Percentiles rank a stretch among this genome's conserved stretches.
These are phyloP conservation scores for Pyrenula aspistea DNA, from an alignment of 495 filamentous ascomycete genomes.

Conservation along the genomic window DNA sequence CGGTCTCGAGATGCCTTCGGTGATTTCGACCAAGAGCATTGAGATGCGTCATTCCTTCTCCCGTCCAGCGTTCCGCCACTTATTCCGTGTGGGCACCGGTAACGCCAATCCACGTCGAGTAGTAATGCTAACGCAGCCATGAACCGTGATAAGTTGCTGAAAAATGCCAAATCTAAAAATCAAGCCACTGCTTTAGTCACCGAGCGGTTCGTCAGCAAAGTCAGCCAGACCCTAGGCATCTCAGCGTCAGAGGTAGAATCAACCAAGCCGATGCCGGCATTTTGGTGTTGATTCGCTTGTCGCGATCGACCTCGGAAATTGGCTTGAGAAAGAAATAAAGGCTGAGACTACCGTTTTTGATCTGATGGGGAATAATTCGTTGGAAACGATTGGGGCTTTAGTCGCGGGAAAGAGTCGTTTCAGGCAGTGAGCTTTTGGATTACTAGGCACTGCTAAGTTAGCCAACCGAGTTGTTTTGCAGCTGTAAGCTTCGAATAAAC, in stretches of 20 bases:
- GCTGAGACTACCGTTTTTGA: constrained; percentile 26
- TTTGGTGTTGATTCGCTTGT: constrained; percentile 23
- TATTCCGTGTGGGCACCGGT: not conserved
- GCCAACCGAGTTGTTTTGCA: no score
- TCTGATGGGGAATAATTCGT: constrained; percentile 18
- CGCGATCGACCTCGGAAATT: constrained; percentile 19
- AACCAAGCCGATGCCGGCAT: constrained; percentile 3
- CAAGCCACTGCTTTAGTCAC: no score
- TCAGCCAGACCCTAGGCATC: not conserved
- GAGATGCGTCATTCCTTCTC: not conserved
- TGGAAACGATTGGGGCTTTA: not conserved
- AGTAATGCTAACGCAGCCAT: no score
- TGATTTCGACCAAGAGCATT: not conserved
- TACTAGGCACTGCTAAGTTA: no score
- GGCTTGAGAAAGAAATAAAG: constrained; percentile 17
- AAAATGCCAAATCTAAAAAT: no score
- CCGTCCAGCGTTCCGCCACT: not conserved
- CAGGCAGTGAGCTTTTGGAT: no score
- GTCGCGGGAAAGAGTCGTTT: not conserved
- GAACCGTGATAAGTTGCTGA: no score
- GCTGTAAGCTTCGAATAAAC: no score
- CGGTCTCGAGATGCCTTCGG: constrained; percentile 2
- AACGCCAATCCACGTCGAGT: no score
- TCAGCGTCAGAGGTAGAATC: not conserved
- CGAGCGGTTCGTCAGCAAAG: not conserved